Percentiles rank a stretch among this genome's conserved stretches.
Evolutionary conservation across 2,329 filamentous ascomycete genomes (phyloP).

Genomic region (Trichoderma simmonsii): DNA sequence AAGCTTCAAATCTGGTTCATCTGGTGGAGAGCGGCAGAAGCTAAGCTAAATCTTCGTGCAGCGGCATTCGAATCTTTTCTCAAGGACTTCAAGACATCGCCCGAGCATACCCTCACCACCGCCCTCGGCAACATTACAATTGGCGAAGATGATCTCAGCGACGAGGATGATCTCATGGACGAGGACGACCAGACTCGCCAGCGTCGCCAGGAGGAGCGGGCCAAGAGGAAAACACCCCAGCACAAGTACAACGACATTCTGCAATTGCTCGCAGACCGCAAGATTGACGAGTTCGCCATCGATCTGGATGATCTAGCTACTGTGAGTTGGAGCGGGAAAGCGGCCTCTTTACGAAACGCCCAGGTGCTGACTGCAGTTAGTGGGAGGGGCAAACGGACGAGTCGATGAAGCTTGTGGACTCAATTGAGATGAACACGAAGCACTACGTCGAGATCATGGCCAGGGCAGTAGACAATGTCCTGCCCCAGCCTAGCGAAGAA

Average conservation of each 20-base stretch:
- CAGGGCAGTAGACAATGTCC: slow-evolving; percentile 78
- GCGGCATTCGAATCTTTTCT: slow-evolving; percentile 86
- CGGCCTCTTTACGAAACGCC: not conserved
- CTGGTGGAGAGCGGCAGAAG: not conserved
- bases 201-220: slow-evolving; percentile 48
- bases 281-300: slow-evolving; percentile 72
- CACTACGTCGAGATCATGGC: slow-evolving; percentile 94
- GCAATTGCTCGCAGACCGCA: slow-evolving; percentile 81
- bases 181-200: slow-evolving; percentile 63
- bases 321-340: slow-evolving; percentile 45
- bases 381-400: slow-evolving; percentile 72
- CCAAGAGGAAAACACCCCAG: slow-evolving; percentile 55
- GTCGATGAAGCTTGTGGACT: slow-evolving; percentile 71
- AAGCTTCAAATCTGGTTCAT: slow-evolving; percentile 29
- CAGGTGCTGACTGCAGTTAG: slow-evolving; percentile 38
- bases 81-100: slow-evolving; percentile 78
- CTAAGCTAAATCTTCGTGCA: slow-evolving; percentile 33
- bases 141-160: slow-evolving; percentile 79
- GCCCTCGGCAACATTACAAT: slow-evolving; percentile 83
- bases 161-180: slow-evolving; percentile 93
- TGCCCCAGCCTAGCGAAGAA: slow-evolving; percentile 76
- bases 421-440: slow-evolving; percentile 85
- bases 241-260: slow-evolving; percentile 86
- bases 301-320: slow-evolving; percentile 83
- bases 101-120: slow-evolving; percentile 67